Conservation (phyloP, 2,329 filamentous ascomycete species). For the Fusarium devonianum region DNA sequence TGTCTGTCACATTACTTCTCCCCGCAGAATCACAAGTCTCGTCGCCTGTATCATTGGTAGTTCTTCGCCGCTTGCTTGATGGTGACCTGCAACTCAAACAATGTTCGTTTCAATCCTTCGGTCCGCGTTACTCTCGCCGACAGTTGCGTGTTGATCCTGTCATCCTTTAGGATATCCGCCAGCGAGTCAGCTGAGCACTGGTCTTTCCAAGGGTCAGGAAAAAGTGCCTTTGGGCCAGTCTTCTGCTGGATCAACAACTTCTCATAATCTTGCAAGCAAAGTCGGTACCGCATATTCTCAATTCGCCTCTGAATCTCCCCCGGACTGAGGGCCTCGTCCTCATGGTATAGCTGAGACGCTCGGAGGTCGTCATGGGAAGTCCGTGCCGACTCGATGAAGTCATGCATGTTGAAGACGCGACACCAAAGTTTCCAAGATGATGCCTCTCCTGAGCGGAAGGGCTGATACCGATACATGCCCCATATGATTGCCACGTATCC, state of each 20-base stretch:
- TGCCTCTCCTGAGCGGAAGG: not conserved
- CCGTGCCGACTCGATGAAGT: constrained; percentile 12
- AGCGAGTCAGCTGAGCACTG: constrained; percentile 21
- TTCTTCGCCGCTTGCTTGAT: constrained; percentile 1
- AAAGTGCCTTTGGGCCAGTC: constrained; percentile 15
- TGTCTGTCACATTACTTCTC: too few relatives aligned
- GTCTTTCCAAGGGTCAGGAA: constrained; percentile 12
- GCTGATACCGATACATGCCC: constrained; percentile 24
- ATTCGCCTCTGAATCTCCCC: constrained; percentile 24
- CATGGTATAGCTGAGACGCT: constrained; percentile 14
- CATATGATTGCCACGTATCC: constrained; percentile 27
- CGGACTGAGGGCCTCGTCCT: constrained; percentile 6
- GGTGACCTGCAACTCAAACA: constrained; percentile 28
- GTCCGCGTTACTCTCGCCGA: constrained; percentile 4
- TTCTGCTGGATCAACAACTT: not conserved
- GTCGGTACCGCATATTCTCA: constrained; percentile 14
- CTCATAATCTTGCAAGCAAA: constrained; percentile 4
- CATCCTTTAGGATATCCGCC: constrained; percentile 4
- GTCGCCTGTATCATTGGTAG: not conserved
- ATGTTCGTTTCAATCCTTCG: constrained; percentile 24
- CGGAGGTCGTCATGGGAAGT: not conserved
- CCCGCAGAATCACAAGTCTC: too few relatives aligned
- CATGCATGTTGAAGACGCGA: constrained; percentile 24
- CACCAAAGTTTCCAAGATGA: constrained; percentile 28
- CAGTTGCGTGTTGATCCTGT: constrained; percentile 1